These are phyloP conservation scores for Omphalotus guepiniiformis DNA, from an alignment of 768 basidiomycete species.

Conservation along the genomic window DNA sequence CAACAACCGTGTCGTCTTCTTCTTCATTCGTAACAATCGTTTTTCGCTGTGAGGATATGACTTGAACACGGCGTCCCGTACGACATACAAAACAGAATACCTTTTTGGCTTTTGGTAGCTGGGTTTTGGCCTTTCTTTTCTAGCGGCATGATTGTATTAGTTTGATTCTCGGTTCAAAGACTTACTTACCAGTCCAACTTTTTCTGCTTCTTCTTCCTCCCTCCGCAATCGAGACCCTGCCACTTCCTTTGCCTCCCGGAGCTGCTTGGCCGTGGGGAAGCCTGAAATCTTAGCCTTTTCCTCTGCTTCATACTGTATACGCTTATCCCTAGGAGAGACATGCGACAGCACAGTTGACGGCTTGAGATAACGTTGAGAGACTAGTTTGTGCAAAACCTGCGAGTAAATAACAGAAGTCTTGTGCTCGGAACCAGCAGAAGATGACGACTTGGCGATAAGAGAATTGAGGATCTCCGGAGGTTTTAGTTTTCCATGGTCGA, in stretches of 20 bases:
- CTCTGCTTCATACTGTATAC: constrained; percentile 76
- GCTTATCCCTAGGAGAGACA: constrained; percentile 74
- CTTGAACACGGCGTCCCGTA: constrained; percentile 1
- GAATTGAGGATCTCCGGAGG: constrained; percentile 62
- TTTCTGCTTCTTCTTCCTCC: constrained; percentile 73
- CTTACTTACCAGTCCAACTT: constrained; percentile 70
- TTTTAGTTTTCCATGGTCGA: constrained; percentile 85
- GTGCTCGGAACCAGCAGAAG: not conserved
- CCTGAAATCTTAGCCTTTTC: constrained; percentile 70
- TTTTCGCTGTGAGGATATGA: constrained; percentile 15
- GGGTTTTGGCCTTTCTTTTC: constrained; percentile 60
- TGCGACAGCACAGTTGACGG: constrained; percentile 77
- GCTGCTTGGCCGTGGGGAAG: constrained; percentile 77
- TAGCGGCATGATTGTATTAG: constrained; percentile 26
- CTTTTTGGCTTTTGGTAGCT: constrained; percentile 17
- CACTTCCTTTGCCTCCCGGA: constrained; percentile 65
- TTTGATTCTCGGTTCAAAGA: constrained; percentile 15
- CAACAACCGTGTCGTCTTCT: constrained; percentile 55
- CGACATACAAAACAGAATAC: constrained; percentile 4
- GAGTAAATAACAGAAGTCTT: constrained; percentile 38
- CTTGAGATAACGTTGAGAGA: constrained; percentile 71
- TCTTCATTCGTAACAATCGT: constrained; percentile 31
- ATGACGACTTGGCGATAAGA: constrained; percentile 39
- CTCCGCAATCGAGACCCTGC: constrained; percentile 59
- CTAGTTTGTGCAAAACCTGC: constrained; percentile 64